Percentiles rank a stretch among this genome's conserved stretches.
phyloP scores from a whole-genome alignment of 805 yeast genomes.

The Candida vartiovaarae region DNA sequence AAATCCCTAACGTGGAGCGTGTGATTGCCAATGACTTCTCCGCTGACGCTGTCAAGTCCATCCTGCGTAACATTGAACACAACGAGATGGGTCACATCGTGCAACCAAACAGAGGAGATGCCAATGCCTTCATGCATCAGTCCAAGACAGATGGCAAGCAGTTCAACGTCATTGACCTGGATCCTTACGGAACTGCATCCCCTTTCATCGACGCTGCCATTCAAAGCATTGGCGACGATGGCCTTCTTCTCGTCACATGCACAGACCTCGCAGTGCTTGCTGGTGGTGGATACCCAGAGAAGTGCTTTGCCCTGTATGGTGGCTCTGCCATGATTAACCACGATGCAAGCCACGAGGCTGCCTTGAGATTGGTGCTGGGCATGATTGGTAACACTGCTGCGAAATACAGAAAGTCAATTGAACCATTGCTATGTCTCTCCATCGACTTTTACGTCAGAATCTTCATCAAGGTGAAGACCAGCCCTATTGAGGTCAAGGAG shows the following conservation, averaged over 20 bases:
- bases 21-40: constrained; percentile 88
- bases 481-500: constrained; percentile 78
- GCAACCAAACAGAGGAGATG: constrained; percentile 74
- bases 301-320: constrained; percentile 91
- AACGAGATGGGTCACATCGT: constrained; percentile 57
- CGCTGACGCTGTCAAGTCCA: constrained; percentile 78
- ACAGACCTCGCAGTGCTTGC: constrained; percentile 95
- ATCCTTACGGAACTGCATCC: constrained; percentile 96
- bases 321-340: constrained; percentile 69
- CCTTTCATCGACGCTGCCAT: constrained; percentile 93
- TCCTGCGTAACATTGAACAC: constrained; percentile 60
- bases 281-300: constrained; percentile 94
- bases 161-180: constrained; percentile 87
- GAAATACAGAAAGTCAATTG: constrained; percentile 77
- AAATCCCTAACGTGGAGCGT: constrained; percentile 65
- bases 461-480: constrained; percentile 67
- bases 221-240: constrained; percentile 77
- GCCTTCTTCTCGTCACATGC: constrained; percentile 84
- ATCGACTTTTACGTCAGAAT: constrained; percentile 91
- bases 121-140: constrained; percentile 72
- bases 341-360: constrained; percentile 91
- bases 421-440: constrained; percentile 78
- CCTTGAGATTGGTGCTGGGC: constrained; percentile 74
- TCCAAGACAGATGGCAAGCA: constrained; percentile 32
- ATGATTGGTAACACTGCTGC: constrained; percentile 81